Percentiles rank a stretch among this genome's conserved stretches.
These are phyloP conservation scores for Smallanthus sonchifolius DNA, from an alignment of 129 eudicot genomes.

Conservation along the genomic window DNA sequence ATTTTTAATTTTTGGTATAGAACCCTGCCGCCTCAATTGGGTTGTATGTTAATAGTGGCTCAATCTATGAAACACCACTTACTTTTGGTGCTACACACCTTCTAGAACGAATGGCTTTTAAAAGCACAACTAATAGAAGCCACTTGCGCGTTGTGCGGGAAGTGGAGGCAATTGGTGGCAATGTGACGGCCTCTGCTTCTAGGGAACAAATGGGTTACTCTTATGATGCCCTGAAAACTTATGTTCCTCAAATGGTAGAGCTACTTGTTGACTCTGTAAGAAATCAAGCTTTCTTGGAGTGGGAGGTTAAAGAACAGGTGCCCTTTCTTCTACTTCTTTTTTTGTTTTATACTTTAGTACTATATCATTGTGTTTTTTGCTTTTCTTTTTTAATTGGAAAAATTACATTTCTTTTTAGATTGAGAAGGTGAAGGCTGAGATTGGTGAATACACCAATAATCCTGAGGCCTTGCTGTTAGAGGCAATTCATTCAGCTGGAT, in stretches of 20 bases:
- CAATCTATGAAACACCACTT: conserved; percentile 71
- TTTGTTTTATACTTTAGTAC: neutral
- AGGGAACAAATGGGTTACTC: conserved; percentile 87
- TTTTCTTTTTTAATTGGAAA: neutral
- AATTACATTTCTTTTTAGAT: conserved; percentile 34
- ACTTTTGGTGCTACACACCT: conserved; percentile 75
- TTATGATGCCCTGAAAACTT: conserved; percentile 70
- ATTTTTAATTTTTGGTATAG: conserved; percentile 29
- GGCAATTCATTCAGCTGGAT: conserved; percentile 89
- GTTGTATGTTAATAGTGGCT: conserved; percentile 69
- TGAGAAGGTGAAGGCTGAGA: conserved; percentile 61
- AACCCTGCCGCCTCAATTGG: conserved; percentile 86
- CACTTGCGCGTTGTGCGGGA: conserved; percentile 84
- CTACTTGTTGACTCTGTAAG: conserved; percentile 79
- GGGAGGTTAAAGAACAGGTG: conserved; percentile 95
- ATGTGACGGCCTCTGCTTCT: conserved; percentile 66
- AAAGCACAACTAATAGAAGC: conserved; percentile 74
- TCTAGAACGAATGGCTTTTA: conserved; percentile 91
- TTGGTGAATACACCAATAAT: conserved; percentile 61
- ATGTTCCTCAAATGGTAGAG: conserved; percentile 90
- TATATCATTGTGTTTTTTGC: neutral
- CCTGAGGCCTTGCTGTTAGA: conserved; percentile 75
- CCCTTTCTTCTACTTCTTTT: neutral
- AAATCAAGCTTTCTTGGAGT: conserved; percentile 83
- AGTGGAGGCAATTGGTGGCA: conserved; percentile 93